Evolutionary conservation across 2,329 filamentous ascomycete genomes (phyloP).

Genomic region (Talaromyces atroroseus): DNA sequence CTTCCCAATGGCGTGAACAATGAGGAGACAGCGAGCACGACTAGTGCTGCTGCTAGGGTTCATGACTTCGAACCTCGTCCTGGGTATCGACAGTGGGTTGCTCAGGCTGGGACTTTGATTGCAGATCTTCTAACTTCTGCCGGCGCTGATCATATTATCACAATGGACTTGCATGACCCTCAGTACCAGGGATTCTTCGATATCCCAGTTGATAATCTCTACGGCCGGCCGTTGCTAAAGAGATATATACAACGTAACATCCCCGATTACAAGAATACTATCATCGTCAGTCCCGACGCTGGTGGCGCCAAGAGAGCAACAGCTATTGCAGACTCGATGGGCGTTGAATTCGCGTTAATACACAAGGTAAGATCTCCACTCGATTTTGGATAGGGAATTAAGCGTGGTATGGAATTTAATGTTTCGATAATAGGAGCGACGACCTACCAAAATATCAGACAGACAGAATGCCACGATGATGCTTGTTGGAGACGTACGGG

Average conservation of each 20-base stretch:
- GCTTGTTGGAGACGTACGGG: conserved; percentile 79
- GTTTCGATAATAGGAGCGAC: conserved; percentile 62
- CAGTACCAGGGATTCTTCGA: conserved; percentile 99
- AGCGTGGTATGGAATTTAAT: neutral
- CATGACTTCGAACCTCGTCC: conserved; percentile 73
- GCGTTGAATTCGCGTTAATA: conserved; percentile 94
- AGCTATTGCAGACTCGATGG: conserved; percentile 85
- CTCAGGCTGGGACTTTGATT: conserved; percentile 89
- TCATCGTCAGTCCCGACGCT: conserved; percentile 93
- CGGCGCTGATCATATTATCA: conserved; percentile 93
- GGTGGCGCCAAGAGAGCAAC: conserved; percentile 95
- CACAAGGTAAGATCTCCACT: conserved; percentile 67
- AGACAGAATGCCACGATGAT: conserved; percentile 82
- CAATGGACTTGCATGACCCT: conserved; percentile 92
- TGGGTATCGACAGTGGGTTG: conserved; percentile 98
- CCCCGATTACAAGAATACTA: conserved; percentile 74
- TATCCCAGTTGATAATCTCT: conserved; percentile 96
- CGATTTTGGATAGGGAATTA: neutral
- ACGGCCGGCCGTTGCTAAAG: conserved; percentile 56
- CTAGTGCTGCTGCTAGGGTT: conserved; percentile 46
- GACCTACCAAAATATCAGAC: conserved; percentile 80
- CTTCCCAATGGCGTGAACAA: conserved; percentile 28
- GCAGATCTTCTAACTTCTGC: conserved; percentile 93
- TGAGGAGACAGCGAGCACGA: conserved; percentile 55
- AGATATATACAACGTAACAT: conserved; percentile 73